Percentiles rank a stretch among this genome's conserved stretches.
Evolutionary conservation across 2,329 filamentous ascomycete genomes (phyloP).

Genomic region (Lecanosticta acicola): DNA sequence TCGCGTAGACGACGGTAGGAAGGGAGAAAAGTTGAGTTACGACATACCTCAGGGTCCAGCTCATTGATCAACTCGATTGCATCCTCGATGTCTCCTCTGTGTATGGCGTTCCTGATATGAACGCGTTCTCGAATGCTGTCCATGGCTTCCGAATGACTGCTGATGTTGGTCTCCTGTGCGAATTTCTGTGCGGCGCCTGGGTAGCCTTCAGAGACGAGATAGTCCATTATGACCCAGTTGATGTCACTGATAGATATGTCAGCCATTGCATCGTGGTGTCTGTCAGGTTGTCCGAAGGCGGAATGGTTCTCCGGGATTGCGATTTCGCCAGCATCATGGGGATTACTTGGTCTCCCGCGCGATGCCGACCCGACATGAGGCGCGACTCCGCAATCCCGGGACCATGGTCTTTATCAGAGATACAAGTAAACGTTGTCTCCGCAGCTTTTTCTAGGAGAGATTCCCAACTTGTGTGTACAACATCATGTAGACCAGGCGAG

Average conservation of each 20-base stretch:
- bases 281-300: no score
- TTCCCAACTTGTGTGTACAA: slow-evolving; percentile 92
- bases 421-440: slow-evolving; percentile 80
- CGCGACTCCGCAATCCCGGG: no score
- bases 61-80: slow-evolving; percentile 88
- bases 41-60: slow-evolving; percentile 78
- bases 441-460: slow-evolving; percentile 97
- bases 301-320: no score
- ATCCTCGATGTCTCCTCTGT: slow-evolving; percentile 74
- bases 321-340: no score
- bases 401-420: slow-evolving; percentile 51
- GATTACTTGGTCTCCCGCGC: no score
- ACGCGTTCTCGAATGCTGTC: slow-evolving; percentile 72
- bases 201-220: slow-evolving; percentile 92
- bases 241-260: slow-evolving; percentile 64
- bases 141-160: slow-evolving; percentile 57
- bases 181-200: slow-evolving; percentile 89
- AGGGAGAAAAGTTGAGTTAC: slow-evolving; percentile 13
- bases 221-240: slow-evolving; percentile 92
- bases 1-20: no score
- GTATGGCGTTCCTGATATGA: slow-evolving; percentile 77
- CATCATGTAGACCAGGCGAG: slow-evolving; percentile 63
- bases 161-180: slow-evolving; percentile 84
- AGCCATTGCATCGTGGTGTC: slow-evolving; percentile 15
- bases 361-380: no score